Percentiles rank a stretch among this genome's conserved stretches.
Conservation (phyloP, 257 asterid species). For the Knoxia roxburghii region DNA sequence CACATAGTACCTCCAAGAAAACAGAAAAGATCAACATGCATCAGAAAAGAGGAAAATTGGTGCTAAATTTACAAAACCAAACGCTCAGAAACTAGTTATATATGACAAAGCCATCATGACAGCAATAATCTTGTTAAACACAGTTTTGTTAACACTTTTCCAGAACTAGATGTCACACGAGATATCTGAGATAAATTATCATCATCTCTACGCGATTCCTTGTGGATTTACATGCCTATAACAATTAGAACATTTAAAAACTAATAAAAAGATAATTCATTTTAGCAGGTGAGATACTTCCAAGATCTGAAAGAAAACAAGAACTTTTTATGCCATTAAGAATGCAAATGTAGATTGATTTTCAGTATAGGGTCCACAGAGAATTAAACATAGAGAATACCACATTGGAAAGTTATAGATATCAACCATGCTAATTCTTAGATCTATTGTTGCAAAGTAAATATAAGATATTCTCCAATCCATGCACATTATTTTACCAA, state of each 20-base stretch:
- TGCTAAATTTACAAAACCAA: neutral
- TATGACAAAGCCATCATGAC: neutral
- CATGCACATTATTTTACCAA: neutral
- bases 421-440: neutral
- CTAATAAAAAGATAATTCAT: neutral
- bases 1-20: constrained; percentile 1
- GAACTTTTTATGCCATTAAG: neutral
- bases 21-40: neutral
- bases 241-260: neutral
- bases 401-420: neutral
- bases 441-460: neutral
- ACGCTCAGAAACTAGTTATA: neutral
- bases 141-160: neutral
- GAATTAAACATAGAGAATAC: neutral
- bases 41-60: neutral
- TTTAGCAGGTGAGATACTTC: neutral
- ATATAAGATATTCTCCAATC: neutral
- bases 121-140: neutral
- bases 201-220: neutral
- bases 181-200: neutral
- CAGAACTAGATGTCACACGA: neutral
- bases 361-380: neutral
- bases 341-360: neutral
- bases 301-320: neutral
- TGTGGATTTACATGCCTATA: neutral